These are phyloP conservation scores for Monosporozyma servazzii DNA, from an alignment of 805 yeast species.

Conservation along the genomic window DNA sequence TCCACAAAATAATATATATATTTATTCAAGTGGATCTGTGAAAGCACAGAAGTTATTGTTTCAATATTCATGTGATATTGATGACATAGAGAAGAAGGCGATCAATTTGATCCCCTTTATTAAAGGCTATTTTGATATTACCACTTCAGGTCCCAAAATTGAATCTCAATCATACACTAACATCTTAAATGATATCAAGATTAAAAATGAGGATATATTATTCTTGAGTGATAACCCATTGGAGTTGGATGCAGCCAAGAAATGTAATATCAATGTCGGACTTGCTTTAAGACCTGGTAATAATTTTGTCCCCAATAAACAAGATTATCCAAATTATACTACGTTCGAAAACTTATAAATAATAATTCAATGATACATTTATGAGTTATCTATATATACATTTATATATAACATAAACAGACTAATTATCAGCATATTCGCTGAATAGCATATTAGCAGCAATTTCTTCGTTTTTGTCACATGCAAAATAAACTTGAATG, in stretches of 20 bases:
- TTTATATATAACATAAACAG: not conserved
- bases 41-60: constrained; percentile 79
- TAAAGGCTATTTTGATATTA: constrained; percentile 74
- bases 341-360: not conserved
- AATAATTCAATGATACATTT: not conserved
- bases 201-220: constrained; percentile 31
- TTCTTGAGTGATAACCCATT: constrained; percentile 74
- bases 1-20: constrained; percentile 43
- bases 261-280: constrained; percentile 49
- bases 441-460: constrained; percentile 86
- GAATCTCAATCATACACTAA: constrained; percentile 47
- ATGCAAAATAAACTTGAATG: constrained; percentile 91
- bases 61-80: constrained; percentile 23
- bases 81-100: constrained; percentile 16
- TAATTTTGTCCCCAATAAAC: constrained; percentile 31
- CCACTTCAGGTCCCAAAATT: constrained; percentile 67
- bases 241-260: constrained; percentile 69
- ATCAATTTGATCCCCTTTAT: constrained; percentile 46
- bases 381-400: not conserved
- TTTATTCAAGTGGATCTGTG: constrained; percentile 85
- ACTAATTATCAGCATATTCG: constrained; percentile 36
- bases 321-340: constrained; percentile 5
- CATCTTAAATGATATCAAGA: constrained; percentile 39
- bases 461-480: constrained; percentile 94
- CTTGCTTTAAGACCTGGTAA: constrained; percentile 75